Conservation (phyloP, 257 asterid species). For the Ajuga chamaepitys region DNA sequence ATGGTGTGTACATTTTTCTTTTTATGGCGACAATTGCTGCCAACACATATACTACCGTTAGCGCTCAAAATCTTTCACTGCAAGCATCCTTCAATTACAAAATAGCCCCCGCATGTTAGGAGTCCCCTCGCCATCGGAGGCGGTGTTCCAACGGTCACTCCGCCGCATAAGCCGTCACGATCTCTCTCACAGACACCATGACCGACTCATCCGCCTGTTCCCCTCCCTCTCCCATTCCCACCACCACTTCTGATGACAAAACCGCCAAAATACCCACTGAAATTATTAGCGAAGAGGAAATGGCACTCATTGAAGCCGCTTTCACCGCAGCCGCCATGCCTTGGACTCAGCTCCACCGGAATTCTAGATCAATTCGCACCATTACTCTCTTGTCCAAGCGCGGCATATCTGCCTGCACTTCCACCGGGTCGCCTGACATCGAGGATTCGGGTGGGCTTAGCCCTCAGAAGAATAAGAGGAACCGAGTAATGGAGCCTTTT, state of each 20-base stretch:
- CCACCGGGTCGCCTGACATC: conserved; percentile 42
- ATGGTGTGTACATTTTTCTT: too few species aligned
- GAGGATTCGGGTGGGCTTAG: conserved; percentile 51
- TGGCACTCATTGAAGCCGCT: conserved; percentile 80
- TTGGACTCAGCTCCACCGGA: conserved; percentile 19
- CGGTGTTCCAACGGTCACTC: conserved; percentile 15
- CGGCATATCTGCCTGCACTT: conserved; percentile 37
- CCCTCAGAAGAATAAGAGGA: conserved; percentile 34
- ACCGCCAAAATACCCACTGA: conserved; percentile 46
- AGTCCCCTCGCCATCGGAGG: conserved; percentile 18
- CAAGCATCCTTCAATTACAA: too few species aligned
- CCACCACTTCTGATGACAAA: background rate
- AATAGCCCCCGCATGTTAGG: background rate
- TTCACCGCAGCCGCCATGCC: conserved; percentile 36
- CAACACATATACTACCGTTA: too few species aligned
- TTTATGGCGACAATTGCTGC: too few species aligned
- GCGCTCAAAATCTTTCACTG: too few species aligned
- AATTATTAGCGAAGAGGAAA: conserved; percentile 63
- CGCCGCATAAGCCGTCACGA: conserved; percentile 15
- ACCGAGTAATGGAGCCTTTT: conserved; percentile 34
- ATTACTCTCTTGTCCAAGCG: conserved; percentile 57
- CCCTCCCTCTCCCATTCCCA: conserved; percentile 11
- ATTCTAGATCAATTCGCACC: conserved; percentile 39
- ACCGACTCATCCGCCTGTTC: conserved; percentile 26
- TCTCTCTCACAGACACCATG: conserved; percentile 34